These are phyloP conservation scores for Cutaneotrichosporon curvatum DNA, from an alignment of 1,284 basidiomycete genomes.

Conservation along the genomic window DNA sequence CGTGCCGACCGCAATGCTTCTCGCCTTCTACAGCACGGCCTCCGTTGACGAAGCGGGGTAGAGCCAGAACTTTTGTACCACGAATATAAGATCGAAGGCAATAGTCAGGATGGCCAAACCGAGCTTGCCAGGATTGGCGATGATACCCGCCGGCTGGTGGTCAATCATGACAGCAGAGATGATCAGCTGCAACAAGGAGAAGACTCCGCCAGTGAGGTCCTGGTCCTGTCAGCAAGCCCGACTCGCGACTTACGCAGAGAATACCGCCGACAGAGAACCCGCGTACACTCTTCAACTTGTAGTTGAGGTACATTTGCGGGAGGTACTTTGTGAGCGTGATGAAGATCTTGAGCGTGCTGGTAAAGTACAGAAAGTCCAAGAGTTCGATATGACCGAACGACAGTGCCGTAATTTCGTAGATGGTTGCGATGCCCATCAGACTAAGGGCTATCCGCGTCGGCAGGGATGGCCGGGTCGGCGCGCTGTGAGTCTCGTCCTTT, in stretches of 20 bases:
- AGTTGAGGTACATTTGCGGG: conserved; percentile 44
- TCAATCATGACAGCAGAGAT: conserved; percentile 37
- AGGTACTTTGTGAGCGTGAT: conserved; percentile 42
- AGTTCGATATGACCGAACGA: conserved; percentile 25
- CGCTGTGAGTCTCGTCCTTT: background rate
- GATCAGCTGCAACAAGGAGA: conserved; percentile 43
- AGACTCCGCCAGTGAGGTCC: conserved; percentile 41
- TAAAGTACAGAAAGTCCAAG: conserved; percentile 43
- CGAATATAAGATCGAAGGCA: conserved; percentile 11
- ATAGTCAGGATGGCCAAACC: conserved; percentile 34
- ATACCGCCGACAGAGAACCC: conserved; percentile 41
- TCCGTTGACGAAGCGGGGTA: conserved; percentile 1
- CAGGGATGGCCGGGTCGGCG: conserved; percentile 21
- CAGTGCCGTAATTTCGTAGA: conserved; percentile 20
- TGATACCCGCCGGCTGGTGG: conserved; percentile 38
- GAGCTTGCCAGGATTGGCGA: conserved; percentile 44
- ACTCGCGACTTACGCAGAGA: conserved; percentile 24
- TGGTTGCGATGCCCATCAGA: conserved; percentile 21
- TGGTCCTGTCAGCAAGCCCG: conserved; percentile 12
- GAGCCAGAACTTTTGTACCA: conserved; percentile 9
- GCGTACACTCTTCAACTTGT: conserved; percentile 27
- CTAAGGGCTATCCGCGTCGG: conserved; percentile 22
- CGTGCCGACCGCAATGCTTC: too few relatives aligned
- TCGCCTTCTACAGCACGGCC: too few relatives aligned
- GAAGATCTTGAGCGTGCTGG: conserved; percentile 39